Percentiles rank a stretch among this genome's conserved stretches.
phyloP scores from a whole-genome alignment of 108 stramenopile species.

The Licmophora abbreviata region DNA sequence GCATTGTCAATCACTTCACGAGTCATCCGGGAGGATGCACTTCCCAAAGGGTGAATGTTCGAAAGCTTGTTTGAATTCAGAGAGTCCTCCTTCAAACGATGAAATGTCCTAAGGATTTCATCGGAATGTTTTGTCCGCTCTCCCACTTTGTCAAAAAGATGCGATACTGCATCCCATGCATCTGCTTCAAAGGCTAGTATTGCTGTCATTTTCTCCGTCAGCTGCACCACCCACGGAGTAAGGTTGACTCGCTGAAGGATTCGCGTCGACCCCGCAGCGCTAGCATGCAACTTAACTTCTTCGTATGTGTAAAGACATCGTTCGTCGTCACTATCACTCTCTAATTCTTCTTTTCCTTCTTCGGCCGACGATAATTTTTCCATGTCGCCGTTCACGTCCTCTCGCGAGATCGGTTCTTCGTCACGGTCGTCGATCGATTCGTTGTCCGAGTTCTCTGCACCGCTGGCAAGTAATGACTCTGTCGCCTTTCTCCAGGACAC shows the following conservation, averaged over 20 bases:
- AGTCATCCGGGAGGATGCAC: conserved; percentile 22
- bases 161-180: conserved; percentile 26
- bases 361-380: too few relatives aligned
- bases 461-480: too few relatives aligned
- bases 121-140: conserved; percentile 16
- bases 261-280: conserved; percentile 8
- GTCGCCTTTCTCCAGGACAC: too few relatives aligned
- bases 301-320: conserved; percentile 19
- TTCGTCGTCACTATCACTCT: conserved; percentile 5
- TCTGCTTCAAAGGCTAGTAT: conserved; percentile 35
- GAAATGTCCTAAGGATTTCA: conserved; percentile 26
- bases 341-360: conserved; percentile 4
- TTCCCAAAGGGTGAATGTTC: conserved; percentile 54
- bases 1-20: conserved; percentile 46
- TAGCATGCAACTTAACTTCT: conserved; percentile 34
- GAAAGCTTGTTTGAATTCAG: conserved; percentile 7
- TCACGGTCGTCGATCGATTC: too few relatives aligned
- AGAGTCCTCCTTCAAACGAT: conserved; percentile 1
- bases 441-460: too few relatives aligned
- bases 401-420: too few relatives aligned
- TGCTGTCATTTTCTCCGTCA: conserved; percentile 33
- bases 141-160: conserved; percentile 13
- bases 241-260: conserved; percentile 36
- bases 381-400: too few relatives aligned
- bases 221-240: conserved; percentile 14